Conservation (phyloP, 805 yeast genomes). For the Ascoidea rubescens region DNA sequence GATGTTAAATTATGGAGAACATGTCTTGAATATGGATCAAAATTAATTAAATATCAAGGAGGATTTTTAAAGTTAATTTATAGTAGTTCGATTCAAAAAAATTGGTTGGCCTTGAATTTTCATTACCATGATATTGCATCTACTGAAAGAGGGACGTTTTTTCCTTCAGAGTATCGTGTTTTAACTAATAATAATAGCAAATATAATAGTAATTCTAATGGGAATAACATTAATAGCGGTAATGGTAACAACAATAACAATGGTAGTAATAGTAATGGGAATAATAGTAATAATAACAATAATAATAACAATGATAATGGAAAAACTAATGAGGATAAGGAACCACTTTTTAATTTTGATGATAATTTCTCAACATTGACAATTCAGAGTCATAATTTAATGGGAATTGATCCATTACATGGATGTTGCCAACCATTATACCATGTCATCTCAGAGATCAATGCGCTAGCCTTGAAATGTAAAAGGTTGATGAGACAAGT, state of each 20-base stretch:
- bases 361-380: not conserved
- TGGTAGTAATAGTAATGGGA: not conserved
- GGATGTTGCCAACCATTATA: constrained; percentile 64
- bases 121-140: constrained; percentile 68
- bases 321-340: not conserved
- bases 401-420: constrained; percentile 52
- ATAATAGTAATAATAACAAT: not conserved
- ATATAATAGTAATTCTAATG: too few species aligned
- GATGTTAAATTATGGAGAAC: constrained; percentile 68
- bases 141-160: constrained; percentile 48
- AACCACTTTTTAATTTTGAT: not conserved
- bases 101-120: constrained; percentile 65
- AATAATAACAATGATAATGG: not conserved
- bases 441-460: constrained; percentile 53
- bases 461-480: constrained; percentile 40
- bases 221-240: too few species aligned
- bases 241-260: constrained; percentile 3
- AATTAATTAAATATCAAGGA: constrained; percentile 44
- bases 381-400: too few species aligned
- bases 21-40: constrained; percentile 52
- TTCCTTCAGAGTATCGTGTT: constrained; percentile 32
- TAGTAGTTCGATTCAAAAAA: constrained; percentile 27
- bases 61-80: constrained; percentile 41
- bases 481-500: constrained; percentile 22
- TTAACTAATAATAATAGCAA: constrained; percentile 26